Conservation (phyloP, 495 filamentous ascomycete species). For the Xylaria cubensis region DNA sequence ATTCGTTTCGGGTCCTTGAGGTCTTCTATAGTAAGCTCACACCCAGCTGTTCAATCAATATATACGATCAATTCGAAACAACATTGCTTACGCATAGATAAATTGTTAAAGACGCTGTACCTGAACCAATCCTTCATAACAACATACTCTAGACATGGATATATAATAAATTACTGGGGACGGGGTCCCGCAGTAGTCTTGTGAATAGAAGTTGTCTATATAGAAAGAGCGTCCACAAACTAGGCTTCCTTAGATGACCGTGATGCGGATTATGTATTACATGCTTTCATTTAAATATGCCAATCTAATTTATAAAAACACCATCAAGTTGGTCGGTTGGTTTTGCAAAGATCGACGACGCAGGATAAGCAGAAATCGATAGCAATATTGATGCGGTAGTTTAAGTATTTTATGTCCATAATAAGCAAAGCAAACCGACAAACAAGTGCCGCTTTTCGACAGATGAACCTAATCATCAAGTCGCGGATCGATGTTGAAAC, state of each 20-base stretch:
- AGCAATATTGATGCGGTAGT: neutral
- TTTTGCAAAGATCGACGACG: neutral
- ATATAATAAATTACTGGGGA: neutral
- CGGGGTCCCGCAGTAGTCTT: neutral
- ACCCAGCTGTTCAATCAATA: too few species aligned
- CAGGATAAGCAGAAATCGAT: neutral
- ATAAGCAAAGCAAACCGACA: neutral
- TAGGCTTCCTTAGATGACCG: neutral
- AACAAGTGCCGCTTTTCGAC: neutral
- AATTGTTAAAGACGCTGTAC: neutral
- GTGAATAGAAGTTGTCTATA: neutral
- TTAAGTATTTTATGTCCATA: neutral
- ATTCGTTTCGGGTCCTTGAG: too few species aligned
- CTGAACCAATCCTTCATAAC: neutral
- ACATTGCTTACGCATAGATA: too few species aligned
- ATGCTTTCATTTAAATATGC: too few species aligned
- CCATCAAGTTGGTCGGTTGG: too few species aligned
- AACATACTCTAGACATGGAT: neutral
- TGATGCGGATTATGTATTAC: neutral
- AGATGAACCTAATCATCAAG: neutral
- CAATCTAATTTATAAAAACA: too few species aligned
- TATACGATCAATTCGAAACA: too few species aligned
- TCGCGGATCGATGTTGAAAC: neutral
- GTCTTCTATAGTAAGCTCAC: too few species aligned
- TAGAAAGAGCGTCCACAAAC: neutral